These are phyloP conservation scores for Carex pumila DNA, from an alignment of 176 grass and related monocot species.

Conservation along the genomic window DNA sequence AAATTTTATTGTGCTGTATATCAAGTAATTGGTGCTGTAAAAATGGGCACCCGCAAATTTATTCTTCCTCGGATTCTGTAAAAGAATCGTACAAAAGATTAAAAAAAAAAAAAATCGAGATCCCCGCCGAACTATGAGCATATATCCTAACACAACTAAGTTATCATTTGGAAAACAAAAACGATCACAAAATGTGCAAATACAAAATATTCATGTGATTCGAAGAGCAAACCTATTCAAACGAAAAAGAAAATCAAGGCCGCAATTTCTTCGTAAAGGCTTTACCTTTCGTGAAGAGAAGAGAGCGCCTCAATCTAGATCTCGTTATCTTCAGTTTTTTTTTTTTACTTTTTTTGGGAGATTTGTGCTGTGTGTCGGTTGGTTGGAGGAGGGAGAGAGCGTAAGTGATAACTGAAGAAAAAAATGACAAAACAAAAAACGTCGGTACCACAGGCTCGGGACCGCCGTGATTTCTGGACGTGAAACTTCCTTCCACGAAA, in stretches of 20 bases:
- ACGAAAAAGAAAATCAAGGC: neutral
- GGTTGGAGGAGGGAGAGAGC: neutral
- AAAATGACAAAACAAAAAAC: neutral
- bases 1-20: no score
- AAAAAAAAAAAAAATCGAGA: neutral
- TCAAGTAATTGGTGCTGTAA: no score
- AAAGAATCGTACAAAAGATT: neutral
- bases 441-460: neutral
- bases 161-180: neutral
- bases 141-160: neutral
- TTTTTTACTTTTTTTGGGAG: neutral
- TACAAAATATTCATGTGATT: neutral
- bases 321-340: neutral
- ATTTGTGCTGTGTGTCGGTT: neutral
- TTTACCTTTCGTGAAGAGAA: slow-evolving; percentile 15
- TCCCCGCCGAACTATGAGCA: neutral
- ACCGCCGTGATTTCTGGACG: neutral
- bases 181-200: neutral
- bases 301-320: slow-evolving; percentile 12
- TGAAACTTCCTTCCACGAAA: neutral
- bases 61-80: neutral
- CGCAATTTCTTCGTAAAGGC: neutral
- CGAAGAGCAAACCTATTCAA: neutral
- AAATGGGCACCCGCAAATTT: no score
- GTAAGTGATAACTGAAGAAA: neutral